phyloP scores from a whole-genome alignment of 257 asterid species.

The Przewalskia tangutica region DNA sequence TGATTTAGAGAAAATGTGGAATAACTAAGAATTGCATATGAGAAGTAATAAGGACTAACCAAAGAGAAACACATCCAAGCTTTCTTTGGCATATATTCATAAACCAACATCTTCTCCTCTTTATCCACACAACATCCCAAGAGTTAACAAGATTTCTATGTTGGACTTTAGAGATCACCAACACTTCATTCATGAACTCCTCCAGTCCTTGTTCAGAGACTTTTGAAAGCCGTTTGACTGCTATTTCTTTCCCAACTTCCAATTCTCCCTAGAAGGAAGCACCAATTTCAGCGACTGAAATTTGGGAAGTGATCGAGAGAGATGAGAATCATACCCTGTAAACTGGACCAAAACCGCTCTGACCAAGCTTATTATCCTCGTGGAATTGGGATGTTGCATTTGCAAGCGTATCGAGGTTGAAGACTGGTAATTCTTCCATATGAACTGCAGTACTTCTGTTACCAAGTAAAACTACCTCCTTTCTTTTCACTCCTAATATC shows the following conservation, averaged over 20 bases:
- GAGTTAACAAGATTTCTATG: conserved; percentile 56
- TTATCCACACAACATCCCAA: conserved; percentile 40
- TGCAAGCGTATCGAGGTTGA: conserved; percentile 26
- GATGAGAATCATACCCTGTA: neutral
- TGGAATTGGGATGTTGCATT: conserved; percentile 32
- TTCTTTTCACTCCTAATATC: neutral
- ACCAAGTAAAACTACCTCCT: neutral
- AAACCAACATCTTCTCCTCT: conserved; percentile 52
- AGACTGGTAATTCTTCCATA: conserved; percentile 32
- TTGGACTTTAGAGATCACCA: conserved; percentile 49
- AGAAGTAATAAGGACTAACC: neutral
- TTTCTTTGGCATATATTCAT: conserved; percentile 35
- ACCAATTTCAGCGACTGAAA: neutral
- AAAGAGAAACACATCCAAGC: conserved; percentile 48
- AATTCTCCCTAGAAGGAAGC: conserved; percentile 30
- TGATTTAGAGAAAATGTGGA: neutral
- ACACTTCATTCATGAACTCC: conserved; percentile 34
- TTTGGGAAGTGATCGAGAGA: neutral
- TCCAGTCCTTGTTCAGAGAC: conserved; percentile 44
- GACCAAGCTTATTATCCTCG: conserved; percentile 33
- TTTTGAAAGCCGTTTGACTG: conserved; percentile 52
- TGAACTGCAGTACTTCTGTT: neutral
- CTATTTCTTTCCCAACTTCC: conserved; percentile 42
- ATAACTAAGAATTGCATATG: neutral
- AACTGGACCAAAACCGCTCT: conserved; percentile 65